Conservation (phyloP, 2,329 filamentous ascomycete genomes). For the Penicillium italicum region DNA sequence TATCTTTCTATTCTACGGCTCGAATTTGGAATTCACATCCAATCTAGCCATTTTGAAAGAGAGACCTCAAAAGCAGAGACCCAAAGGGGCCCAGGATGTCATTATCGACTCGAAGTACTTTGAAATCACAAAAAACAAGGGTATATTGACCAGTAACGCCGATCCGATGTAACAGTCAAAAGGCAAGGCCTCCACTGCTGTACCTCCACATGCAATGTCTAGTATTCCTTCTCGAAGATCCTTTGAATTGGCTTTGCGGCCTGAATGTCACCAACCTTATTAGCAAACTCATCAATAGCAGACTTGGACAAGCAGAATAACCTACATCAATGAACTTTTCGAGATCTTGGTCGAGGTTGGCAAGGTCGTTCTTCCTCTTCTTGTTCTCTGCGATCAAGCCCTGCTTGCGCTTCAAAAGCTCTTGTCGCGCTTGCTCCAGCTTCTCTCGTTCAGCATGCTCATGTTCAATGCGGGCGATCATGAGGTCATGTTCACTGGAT, state of each 20-base stretch:
- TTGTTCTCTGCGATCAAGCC: conserved; percentile 74
- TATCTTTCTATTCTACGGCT: not conserved
- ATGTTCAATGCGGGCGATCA: conserved; percentile 86
- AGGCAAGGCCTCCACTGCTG: conserved; percentile 3
- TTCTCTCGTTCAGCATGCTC: conserved; percentile 80
- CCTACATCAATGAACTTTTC: conserved; percentile 89
- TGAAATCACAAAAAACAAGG: conserved; percentile 16
- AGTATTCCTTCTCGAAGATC: conserved; percentile 71
- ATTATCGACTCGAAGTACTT: conserved; percentile 1
- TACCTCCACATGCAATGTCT: conserved; percentile 11
- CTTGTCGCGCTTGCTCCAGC: conserved; percentile 78
- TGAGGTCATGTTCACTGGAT: conserved; percentile 73
- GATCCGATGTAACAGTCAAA: conserved; percentile 16
- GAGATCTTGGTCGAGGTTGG: conserved; percentile 83
- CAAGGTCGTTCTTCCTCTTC: conserved; percentile 87
- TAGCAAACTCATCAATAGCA: conserved; percentile 1
- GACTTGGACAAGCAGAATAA: conserved; percentile 8
- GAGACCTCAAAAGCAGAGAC: not conserved
- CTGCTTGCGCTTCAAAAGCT: conserved; percentile 69
- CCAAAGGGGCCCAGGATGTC: not conserved
- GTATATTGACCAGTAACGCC: conserved; percentile 30
- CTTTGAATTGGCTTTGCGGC: conserved; percentile 85
- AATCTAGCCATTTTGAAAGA: not conserved
- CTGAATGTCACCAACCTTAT: conserved; percentile 42
- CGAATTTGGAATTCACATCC: not conserved